Percentiles rank a stretch among this genome's conserved stretches.
Evolutionary conservation across 352 stramenopile species (phyloP).

Genomic region (Phytopythium vexans): DNA sequence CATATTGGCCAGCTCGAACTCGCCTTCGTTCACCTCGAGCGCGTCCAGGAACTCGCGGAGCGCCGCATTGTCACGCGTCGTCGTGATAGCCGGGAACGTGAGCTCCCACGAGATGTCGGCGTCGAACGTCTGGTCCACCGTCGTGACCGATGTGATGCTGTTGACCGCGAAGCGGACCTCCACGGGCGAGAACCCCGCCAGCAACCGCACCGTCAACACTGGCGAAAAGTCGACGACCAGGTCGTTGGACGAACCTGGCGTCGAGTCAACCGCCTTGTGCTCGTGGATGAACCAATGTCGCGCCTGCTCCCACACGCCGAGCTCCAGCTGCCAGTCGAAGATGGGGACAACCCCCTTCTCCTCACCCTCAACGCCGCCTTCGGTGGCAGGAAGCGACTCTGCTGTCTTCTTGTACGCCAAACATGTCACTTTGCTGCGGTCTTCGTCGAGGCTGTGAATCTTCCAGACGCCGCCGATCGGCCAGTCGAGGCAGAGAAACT

Average conservation of each 20-base stretch:
- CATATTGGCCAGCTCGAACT: conserved; percentile 44
- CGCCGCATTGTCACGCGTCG: conserved; percentile 37
- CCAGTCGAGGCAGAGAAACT: conserved; percentile 49
- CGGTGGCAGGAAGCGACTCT: background rate
- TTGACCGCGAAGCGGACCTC: conserved; percentile 36
- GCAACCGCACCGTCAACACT: conserved; percentile 10
- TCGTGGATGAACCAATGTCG: conserved; percentile 54
- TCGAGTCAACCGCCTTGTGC: no score
- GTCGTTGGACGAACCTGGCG: background rate
- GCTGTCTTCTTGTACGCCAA: conserved; percentile 41
- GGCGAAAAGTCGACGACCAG: background rate
- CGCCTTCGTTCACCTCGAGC: conserved; percentile 31
- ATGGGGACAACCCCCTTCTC: conserved; percentile 17
- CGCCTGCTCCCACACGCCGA: conserved; percentile 34
- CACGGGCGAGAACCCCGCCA: conserved; percentile 31
- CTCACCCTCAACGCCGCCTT: background rate
- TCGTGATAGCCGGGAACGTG: conserved; percentile 33
- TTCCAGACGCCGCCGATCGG: conserved; percentile 52
- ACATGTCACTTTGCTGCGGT: conserved; percentile 30
- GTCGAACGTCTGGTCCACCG: conserved; percentile 36
- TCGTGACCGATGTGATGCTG: conserved; percentile 35
- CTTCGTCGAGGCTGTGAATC: conserved; percentile 26
- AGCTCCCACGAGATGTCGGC: conserved; percentile 47
- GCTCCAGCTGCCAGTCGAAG: conserved; percentile 61
- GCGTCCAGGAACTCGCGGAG: conserved; percentile 34